Base-by-base conservation (phyloP, 129 eudicot genomes). In the Glebionis coronaria region DNA sequence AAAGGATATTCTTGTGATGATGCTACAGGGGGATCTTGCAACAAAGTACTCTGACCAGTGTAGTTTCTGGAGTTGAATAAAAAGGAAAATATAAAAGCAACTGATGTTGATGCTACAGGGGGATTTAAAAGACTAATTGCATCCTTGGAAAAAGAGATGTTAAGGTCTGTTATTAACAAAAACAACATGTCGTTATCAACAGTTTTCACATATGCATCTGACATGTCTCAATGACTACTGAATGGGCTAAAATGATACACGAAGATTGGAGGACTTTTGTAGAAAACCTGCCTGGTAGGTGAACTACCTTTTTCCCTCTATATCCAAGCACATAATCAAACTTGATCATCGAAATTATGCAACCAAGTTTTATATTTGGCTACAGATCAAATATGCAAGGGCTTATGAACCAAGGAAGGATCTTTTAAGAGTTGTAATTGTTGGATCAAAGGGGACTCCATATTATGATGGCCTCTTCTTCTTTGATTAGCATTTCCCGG, bases 1-100 rank as follows among this genome's bases (percentile, higher is more conserved):
- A 3, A 15, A 12, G 4, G 40, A 44, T 63, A 2, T 57, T 68
- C 50, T 50, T 47, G 55, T 38, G 64, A n/a, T n/a, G n/a, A 20
- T 38, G 44, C 45, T 71, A 21, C 69, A 90, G 97, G 95, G 84
- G 12, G 85, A 66, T 13, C 97, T 90, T 50, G 86, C 97, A 4
- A 87, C 95, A 27, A 90, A 91, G 68, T 88, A 84, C 64, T 90
- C 95, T 95, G 97, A 90, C 50, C 95, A 90, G 68, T 90, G 95
- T 75, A 82, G 85, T 81, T 86, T 82, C 73, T 65, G 87, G 90
- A 84, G 69, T 78, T 86, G 72, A 82, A 66, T 63, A 79, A 72
- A 76, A 82, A 75, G 72, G 88, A 71, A 66, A 77, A 56, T 31
- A 72, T 80, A 66, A 86, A 79, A 72, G 74, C 80, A 47, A 74